Conservation (phyloP, 768 basidiomycete species). For the Phlebiopsis flavidoalba region DNA sequence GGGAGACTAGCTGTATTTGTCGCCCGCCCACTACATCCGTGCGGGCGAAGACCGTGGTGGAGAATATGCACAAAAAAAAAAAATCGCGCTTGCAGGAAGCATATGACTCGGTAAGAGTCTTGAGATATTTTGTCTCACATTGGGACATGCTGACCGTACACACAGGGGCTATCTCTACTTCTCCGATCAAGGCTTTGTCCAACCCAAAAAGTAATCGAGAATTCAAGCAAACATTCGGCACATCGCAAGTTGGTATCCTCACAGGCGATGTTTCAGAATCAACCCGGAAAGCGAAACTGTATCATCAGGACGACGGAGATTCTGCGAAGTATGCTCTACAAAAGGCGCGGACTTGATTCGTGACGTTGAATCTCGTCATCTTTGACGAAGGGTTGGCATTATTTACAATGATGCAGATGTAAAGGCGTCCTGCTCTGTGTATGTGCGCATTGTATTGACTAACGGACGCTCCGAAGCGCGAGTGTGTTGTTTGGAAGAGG, state of each 20-base stretch:
- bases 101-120: conserved; percentile 92
- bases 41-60: conserved; percentile 98
- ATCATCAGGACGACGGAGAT: conserved; percentile 99
- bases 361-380: conserved; percentile 98
- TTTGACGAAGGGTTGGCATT: conserved; percentile 99
- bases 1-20: conserved; percentile 99
- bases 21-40: conserved; percentile 99
- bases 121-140: background rate
- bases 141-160: background rate
- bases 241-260: conserved; percentile 88
- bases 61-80: too few relatives aligned
- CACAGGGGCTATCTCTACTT: conserved; percentile 98
- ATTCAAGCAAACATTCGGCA: conserved; percentile 94
- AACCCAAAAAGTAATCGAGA: conserved; percentile 95
- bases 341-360: conserved; percentile 97
- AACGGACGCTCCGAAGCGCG: conserved; percentile 61
- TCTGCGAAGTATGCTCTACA: conserved; percentile 95
- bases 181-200: conserved; percentile 96
- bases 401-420: conserved; percentile 99
- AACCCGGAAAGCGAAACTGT: conserved; percentile 96
- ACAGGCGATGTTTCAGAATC: conserved; percentile 99
- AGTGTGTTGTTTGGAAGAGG: conserved; percentile 99
- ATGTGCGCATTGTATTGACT: background rate
- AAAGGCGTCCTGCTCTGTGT: conserved; percentile 5
- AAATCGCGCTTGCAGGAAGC: conserved; percentile 92